phyloP scores from a whole-genome alignment of 108 stramenopile genomes.

The Phaeodactylum tricornutum region DNA sequence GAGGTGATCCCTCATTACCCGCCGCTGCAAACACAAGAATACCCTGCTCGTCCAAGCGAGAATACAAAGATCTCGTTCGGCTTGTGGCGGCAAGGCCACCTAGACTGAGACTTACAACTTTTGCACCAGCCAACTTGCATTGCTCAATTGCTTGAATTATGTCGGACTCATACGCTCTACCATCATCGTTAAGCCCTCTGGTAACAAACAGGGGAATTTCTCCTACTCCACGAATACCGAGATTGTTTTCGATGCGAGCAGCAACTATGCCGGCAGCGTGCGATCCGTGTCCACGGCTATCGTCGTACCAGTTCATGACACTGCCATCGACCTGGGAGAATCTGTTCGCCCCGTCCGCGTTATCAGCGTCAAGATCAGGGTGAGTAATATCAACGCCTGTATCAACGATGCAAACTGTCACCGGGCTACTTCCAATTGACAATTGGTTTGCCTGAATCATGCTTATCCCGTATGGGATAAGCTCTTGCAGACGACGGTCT shows the following conservation, averaged over 20 bases:
- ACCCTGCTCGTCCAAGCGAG: constrained; percentile 17
- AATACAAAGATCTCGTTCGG: too few relatives aligned
- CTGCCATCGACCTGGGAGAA: not conserved
- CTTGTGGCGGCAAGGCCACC: too few relatives aligned
- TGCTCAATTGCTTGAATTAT: constrained; percentile 4
- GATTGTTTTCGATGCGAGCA: not conserved
- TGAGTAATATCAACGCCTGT: constrained; percentile 36
- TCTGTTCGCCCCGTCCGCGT: constrained; percentile 11
- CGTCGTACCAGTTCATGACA: constrained; percentile 8
- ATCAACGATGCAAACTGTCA: constrained; percentile 35
- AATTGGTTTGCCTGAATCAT: constrained; percentile 29
- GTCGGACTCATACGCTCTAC: constrained; percentile 1
- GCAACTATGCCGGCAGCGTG: constrained; percentile 3
- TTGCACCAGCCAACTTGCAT: not conserved
- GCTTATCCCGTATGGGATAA: constrained; percentile 26
- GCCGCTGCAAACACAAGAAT: constrained; percentile 34
- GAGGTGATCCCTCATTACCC: constrained; percentile 24
- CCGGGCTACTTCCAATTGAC: constrained; percentile 5
- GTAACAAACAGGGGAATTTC: constrained; percentile 4
- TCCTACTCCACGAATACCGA: constrained; percentile 4
- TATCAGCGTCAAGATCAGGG: constrained; percentile 21
- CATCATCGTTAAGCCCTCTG: not conserved
- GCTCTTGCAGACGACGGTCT: not conserved
- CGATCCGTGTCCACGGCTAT: constrained; percentile 3
- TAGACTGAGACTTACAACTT: constrained; percentile 4